A percentile compares a stretch with the other conserved stretches of the same genome.
These are phyloP conservation scores for Lipomyces kockii DNA, from an alignment of 805 yeast species.

Conservation along the genomic window DNA sequence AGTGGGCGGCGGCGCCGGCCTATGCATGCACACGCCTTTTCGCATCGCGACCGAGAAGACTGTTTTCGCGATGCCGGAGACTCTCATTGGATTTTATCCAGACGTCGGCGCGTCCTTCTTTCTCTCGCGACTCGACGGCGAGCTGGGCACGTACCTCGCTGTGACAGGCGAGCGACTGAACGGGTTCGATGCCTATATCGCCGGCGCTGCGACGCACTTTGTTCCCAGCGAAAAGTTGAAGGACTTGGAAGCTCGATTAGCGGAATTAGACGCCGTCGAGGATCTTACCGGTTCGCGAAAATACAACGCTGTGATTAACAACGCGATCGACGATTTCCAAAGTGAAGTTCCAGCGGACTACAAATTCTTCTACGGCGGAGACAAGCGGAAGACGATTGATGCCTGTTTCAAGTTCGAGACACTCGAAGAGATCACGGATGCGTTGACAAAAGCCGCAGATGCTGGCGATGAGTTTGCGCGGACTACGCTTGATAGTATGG, in stretches of 20 bases:
- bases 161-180: constrained; percentile 78
- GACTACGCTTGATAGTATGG: constrained; percentile 59
- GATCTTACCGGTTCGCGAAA: constrained; percentile 22
- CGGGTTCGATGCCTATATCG: constrained; percentile 79
- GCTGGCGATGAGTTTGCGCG: constrained; percentile 68
- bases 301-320: constrained; percentile 57
- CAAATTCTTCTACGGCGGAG: constrained; percentile 60
- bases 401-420: constrained; percentile 60
- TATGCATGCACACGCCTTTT: constrained; percentile 88
- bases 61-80: constrained; percentile 95
- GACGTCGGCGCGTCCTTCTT: constrained; percentile 95
- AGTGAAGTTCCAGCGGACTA: constrained; percentile 68
- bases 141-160: constrained; percentile 83
- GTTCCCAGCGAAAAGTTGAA: constrained; percentile 68
- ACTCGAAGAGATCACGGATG: constrained; percentile 59
- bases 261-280: constrained; percentile 53
- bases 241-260: constrained; percentile 66
- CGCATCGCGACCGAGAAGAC: constrained; percentile 92
- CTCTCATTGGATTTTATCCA: constrained; percentile 93
- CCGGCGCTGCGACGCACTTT: constrained; percentile 91
- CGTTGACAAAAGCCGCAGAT: constrained; percentile 50
- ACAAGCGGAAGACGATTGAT: constrained; percentile 68
- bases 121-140: constrained; percentile 78
- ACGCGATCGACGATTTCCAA: constrained; percentile 77
- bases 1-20: constrained; percentile 98